Percentiles rank a stretch among this genome's conserved stretches.
phyloP scores from a whole-genome alignment of 225 moss, liverwort and hornwort genomes.

The Pseudisothecium myosuroides region DNA sequence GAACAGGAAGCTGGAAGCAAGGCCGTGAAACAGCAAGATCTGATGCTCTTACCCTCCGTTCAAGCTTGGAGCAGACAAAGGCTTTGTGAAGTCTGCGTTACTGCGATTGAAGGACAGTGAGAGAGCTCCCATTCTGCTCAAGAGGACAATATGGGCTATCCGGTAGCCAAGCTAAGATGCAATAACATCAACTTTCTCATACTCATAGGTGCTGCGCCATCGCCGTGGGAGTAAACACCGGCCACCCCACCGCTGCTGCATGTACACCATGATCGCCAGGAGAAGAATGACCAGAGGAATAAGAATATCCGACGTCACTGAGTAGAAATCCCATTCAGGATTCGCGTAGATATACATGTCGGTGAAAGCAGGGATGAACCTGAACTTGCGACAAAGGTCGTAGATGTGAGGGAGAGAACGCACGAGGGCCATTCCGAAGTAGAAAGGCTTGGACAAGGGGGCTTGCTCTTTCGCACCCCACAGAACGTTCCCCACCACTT shows the following conservation, averaged over 20 bases:
- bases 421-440: constrained; percentile 48
- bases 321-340: constrained; percentile 62
- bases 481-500: constrained; percentile 46
- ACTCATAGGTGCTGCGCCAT: constrained; percentile 28
- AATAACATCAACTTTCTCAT: constrained; percentile 20
- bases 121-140: neutral
- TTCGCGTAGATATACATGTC: constrained; percentile 37
- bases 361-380: constrained; percentile 23
- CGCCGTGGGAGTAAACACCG: constrained; percentile 37
- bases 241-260: constrained; percentile 58
- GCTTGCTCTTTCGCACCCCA: constrained; percentile 48
- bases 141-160: neutral
- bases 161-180: neutral
- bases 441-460: constrained; percentile 39
- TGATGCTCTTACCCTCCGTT: neutral
- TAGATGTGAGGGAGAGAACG: constrained; percentile 45
- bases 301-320: constrained; percentile 30
- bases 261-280: constrained; percentile 27
- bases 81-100: neutral
- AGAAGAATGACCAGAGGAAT: constrained; percentile 28
- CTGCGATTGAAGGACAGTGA: neutral
- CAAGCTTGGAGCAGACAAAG: neutral
- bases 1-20: neutral
- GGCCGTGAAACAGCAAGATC: neutral
- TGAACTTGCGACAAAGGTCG: constrained; percentile 36